These are phyloP conservation scores for Hordeum marinum DNA, from an alignment of 176 grass and related monocot species.

Conservation along the genomic window DNA sequence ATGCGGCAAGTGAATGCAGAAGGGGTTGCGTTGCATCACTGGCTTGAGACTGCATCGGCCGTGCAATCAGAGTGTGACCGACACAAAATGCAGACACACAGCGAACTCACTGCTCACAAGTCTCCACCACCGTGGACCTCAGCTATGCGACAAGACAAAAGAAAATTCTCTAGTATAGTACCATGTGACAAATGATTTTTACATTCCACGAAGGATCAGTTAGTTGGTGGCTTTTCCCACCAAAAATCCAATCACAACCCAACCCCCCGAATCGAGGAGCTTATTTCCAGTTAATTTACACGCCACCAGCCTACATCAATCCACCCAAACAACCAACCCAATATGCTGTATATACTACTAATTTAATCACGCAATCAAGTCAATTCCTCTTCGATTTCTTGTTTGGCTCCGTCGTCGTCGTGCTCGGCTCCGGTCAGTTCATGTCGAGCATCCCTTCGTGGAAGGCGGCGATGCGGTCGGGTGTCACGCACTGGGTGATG, in stretches of 20 bases:
- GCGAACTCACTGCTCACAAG: no score
- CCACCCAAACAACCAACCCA: not conserved
- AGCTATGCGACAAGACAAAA: not conserved
- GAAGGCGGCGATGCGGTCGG: slow-evolving; percentile 62
- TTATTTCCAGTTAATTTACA: not conserved
- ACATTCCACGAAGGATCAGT: not conserved
- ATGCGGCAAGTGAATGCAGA: no score
- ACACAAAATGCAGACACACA: no score
- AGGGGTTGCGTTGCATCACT: no score
- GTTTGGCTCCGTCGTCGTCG: not conserved
- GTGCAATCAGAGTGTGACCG: no score
- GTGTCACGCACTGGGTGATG: slow-evolving; percentile 84
- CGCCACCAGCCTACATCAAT: not conserved
- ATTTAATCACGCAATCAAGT: not conserved
- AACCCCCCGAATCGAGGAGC: not conserved
- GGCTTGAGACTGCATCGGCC: no score
- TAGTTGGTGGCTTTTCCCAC: not conserved
- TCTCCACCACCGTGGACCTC: no score
- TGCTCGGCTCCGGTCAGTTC: not conserved
- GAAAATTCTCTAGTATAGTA: not conserved
- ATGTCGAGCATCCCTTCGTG: slow-evolving; percentile 56
- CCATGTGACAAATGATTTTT: not conserved
- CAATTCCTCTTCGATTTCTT: not conserved
- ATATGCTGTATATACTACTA: not conserved
- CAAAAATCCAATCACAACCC: not conserved